Percentiles rank a stretch among this genome's conserved stretches.
phyloP scores from a whole-genome alignment of 2,329 filamentous ascomycete species.

The Ceratocystis colombiana region DNA sequence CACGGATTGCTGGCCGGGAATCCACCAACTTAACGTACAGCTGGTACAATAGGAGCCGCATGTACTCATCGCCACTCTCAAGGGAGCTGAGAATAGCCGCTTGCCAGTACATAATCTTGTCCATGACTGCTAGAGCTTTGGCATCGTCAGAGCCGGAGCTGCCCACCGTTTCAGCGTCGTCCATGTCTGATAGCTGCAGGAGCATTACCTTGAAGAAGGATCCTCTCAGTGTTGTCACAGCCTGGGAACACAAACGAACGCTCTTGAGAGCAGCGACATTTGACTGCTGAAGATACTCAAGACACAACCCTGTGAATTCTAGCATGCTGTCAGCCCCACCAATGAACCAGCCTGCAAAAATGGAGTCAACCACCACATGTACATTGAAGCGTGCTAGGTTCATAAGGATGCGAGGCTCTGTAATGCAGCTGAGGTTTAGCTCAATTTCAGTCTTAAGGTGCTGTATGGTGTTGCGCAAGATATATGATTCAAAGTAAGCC shows the following conservation, averaged over 20 bases:
- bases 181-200: constrained; percentile 71
- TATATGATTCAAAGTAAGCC: constrained; percentile 86
- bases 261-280: constrained; percentile 73
- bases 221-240: constrained; percentile 62
- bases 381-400: constrained; percentile 73
- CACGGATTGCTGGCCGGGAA: constrained; percentile 53
- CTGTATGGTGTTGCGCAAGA: constrained; percentile 64
- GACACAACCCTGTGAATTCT: constrained; percentile 71
- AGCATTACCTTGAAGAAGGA: constrained; percentile 72
- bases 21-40: constrained; percentile 83
- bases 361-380: constrained; percentile 69
- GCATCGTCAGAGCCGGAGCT: constrained; percentile 15
- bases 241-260: constrained; percentile 82
- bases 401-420: constrained; percentile 72
- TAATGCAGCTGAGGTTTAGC: constrained; percentile 58
- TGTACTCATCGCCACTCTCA: constrained; percentile 66
- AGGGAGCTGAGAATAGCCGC: constrained; percentile 74
- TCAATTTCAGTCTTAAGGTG: constrained; percentile 61
- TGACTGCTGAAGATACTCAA: constrained; percentile 82
- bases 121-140: constrained; percentile 62
- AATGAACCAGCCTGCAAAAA: constrained; percentile 95
- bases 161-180: constrained; percentile 39
- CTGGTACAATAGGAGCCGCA: constrained; percentile 83
- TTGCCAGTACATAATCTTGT: constrained; percentile 91
- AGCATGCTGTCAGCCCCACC: constrained; percentile 73